phyloP scores from a whole-genome alignment of 345 rosid genomes.

The Capsella bursapastoris region DNA sequence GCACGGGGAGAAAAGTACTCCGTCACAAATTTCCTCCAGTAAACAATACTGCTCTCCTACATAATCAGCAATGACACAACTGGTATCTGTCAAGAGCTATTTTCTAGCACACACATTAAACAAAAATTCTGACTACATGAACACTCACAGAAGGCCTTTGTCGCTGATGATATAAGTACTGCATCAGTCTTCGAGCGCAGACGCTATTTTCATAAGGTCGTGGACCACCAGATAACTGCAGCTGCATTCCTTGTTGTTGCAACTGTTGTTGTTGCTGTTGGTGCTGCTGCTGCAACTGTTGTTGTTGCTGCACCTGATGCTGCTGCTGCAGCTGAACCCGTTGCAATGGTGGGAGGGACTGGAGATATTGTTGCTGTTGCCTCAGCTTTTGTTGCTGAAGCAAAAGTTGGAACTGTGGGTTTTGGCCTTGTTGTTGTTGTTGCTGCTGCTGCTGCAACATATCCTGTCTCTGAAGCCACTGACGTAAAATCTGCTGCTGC shows the following conservation, averaged over 20 bases:
- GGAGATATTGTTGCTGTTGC: conserved; percentile 67
- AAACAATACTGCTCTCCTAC: conserved; percentile 85
- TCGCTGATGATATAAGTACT: conserved; percentile 91
- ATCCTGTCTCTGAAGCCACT: conserved; percentile 87
- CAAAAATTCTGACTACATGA: conserved; percentile 3
- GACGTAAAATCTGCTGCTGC: conserved; percentile 83
- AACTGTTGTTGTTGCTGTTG: conserved; percentile 44
- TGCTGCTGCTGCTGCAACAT: conserved; percentile 62
- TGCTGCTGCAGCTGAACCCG: conserved; percentile 89
- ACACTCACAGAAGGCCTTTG: conserved; percentile 82
- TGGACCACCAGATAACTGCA: conserved; percentile 47
- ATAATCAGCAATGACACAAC: conserved; percentile 36
- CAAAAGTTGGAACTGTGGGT: conserved; percentile 71
- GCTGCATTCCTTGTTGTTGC: conserved; percentile 84
- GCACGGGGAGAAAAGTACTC: conserved; percentile 97
- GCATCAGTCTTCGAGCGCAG: conserved; percentile 96
- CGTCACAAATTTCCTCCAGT: conserved; percentile 93
- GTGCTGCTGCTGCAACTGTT: conserved; percentile 71
- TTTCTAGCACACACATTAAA: conserved; percentile 1
- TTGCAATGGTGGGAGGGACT: conserved; percentile 82
- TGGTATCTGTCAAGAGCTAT: conserved; percentile 15
- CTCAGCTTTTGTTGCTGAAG: conserved; percentile 65
- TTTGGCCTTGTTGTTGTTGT: conserved; percentile 61
- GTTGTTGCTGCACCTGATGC: conserved; percentile 60
- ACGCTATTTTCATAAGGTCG: conserved; percentile 75